A percentile compares a stretch with the other conserved stretches of the same genome.
Evolutionary conservation across 495 filamentous ascomycete species (phyloP).

Genomic region (Trichoderma parareesei): DNA sequence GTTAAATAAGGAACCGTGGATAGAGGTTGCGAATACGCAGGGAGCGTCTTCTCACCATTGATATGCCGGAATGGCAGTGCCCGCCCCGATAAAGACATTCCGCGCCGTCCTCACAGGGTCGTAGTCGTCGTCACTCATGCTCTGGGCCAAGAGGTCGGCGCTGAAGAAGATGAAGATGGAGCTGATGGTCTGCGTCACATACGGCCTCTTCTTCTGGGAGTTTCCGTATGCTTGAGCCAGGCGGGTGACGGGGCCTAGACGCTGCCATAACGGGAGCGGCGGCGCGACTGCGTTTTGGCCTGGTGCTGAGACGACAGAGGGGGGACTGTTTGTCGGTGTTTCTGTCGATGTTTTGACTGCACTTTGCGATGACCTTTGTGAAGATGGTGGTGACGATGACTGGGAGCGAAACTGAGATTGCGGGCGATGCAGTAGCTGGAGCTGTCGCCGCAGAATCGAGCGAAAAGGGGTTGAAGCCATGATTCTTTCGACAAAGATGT

Average conservation of each 20-base stretch:
- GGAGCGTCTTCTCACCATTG: constrained; percentile 51
- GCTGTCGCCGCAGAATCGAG: background rate
- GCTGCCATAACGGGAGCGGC: constrained; percentile 40
- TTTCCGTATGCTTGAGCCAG: constrained; percentile 63
- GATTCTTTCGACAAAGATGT: background rate
- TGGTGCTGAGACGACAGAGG: constrained; percentile 24
- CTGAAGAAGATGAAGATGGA: constrained; percentile 69
- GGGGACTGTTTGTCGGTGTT: background rate
- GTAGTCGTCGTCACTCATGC: constrained; percentile 49
- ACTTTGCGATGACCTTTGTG: background rate
- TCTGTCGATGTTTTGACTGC: background rate
- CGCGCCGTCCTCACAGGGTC: constrained; percentile 62
- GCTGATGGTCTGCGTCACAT: constrained; percentile 66
- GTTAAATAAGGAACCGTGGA: background rate
- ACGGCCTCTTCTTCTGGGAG: constrained; percentile 61
- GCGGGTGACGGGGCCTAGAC: constrained; percentile 49
- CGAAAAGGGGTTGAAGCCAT: background rate
- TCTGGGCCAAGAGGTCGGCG: constrained; percentile 76
- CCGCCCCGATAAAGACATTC: constrained; percentile 63
- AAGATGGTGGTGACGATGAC: background rate
- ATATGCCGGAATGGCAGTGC: constrained; percentile 68
- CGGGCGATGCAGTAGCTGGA: background rate
- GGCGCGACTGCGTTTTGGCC: constrained; percentile 34
- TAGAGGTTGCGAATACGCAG: too few species aligned
- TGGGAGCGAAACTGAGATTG: background rate